Percentiles rank a stretch among this genome's conserved stretches.
Evolutionary conservation across 2,329 filamentous ascomycete species (phyloP).

Genomic region (Aspergillus hiratsukae): DNA sequence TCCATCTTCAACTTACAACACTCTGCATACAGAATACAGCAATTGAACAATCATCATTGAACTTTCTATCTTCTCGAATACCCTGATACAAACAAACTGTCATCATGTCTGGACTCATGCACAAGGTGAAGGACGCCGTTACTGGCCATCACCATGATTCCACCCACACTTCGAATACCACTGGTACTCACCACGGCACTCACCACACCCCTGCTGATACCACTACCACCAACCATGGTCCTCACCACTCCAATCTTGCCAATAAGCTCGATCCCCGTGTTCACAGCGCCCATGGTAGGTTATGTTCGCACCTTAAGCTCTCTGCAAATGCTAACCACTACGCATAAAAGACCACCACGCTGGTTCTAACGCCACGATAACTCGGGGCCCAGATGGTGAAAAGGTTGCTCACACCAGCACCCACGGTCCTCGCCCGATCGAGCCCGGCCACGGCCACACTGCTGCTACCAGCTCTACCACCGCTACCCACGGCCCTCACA

Average conservation of each 20-base stretch:
- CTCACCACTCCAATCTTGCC: constrained; percentile 13
- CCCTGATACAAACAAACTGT: background rate
- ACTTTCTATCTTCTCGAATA: background rate
- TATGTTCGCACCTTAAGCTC: background rate
- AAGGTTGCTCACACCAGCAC: background rate
- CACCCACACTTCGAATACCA: constrained; percentile 1
- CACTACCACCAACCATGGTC: constrained; percentile 9
- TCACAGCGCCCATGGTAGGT: constrained; percentile 14
- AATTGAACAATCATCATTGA: background rate
- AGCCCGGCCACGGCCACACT: background rate
- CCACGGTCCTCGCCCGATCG: background rate
- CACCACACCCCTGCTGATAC: background rate
- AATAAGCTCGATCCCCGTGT: constrained; percentile 20
- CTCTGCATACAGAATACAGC: background rate
- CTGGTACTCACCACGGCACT: background rate
- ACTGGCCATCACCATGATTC: constrained; percentile 21
- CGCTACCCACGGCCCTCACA: constrained; percentile 10
- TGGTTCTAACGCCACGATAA: background rate
- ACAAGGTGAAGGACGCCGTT: constrained; percentile 45
- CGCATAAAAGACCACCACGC: constrained; percentile 1
- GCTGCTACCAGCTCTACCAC: constrained; percentile 3
- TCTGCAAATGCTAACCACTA: background rate
- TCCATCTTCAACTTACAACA: background rate
- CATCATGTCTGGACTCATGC: constrained; percentile 41
- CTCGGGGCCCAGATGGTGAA: background rate